These are phyloP conservation scores for Aureobasidium sp. DNA, from an alignment of 2,329 filamentous ascomycete genomes.

Conservation along the genomic window DNA sequence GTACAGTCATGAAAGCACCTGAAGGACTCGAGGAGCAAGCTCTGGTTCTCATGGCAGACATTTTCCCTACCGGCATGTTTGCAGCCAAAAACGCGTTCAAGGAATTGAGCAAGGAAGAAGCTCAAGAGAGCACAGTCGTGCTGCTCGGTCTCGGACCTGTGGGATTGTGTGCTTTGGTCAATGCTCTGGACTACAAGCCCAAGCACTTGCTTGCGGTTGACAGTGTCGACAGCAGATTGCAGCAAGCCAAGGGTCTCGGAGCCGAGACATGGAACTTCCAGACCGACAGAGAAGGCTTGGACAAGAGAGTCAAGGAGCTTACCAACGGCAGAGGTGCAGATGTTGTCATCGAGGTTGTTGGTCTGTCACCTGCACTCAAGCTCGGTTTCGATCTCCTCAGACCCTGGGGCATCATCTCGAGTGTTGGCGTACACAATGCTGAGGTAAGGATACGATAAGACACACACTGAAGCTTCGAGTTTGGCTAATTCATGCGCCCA, in stretches of 20 bases:
- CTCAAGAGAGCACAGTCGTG: constrained; percentile 63
- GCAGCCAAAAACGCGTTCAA: constrained; percentile 73
- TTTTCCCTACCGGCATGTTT: constrained; percentile 79
- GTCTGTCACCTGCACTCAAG: constrained; percentile 41
- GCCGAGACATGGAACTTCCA: constrained; percentile 79
- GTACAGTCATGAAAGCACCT: constrained; percentile 69
- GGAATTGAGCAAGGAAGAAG: constrained; percentile 50
- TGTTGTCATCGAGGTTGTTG: constrained; percentile 59
- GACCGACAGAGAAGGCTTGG: constrained; percentile 57
- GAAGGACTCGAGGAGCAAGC: constrained; percentile 64
- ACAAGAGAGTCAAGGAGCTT: constrained; percentile 62
- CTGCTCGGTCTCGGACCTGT: constrained; percentile 75
- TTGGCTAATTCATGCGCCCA: constrained; percentile 5
- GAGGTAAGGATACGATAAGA: constrained; percentile 29
- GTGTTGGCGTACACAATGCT: constrained; percentile 44
- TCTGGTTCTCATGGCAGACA: constrained; percentile 84
- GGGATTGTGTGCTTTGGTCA: constrained; percentile 74
- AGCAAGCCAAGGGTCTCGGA: constrained; percentile 51
- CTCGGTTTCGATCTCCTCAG: constrained; percentile 44
- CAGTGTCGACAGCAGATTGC: constrained; percentile 48
- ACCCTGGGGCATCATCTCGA: constrained; percentile 43
- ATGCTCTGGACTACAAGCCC: constrained; percentile 67
- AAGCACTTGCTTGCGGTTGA: constrained; percentile 74
- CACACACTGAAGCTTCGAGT: background rate
- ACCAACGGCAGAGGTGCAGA: constrained; percentile 80